Base-by-base conservation (phyloP, 306 rosid species). In the Acacia acuminata region DNA sequence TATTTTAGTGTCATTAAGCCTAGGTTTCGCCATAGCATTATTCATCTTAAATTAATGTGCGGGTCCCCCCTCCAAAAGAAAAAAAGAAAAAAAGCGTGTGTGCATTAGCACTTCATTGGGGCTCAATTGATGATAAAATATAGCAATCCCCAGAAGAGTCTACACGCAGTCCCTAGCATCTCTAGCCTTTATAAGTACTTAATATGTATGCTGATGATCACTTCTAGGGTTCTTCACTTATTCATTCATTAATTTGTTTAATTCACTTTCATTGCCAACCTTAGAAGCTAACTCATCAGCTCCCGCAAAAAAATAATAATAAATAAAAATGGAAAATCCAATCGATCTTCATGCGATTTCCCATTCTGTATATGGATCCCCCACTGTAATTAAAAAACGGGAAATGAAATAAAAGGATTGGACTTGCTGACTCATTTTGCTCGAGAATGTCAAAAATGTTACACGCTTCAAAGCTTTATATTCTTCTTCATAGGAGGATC, bases 121-220 rank as follows among this genome's bases (percentile, higher is more conserved):
- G 72, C 34, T 63, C 45, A 64, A 69, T 50, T 3, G 65, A 64
- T 47, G 53, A 55, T 47, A 48, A 48, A 48, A 48, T 38, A 76
- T 53, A 22, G 16, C 61, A 77, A 68, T 79, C 61, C 66, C 25
- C 74, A 47, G 6, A 25, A 76, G 65, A 61, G 75, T 48, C 79
- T 58, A 53, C 53, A 48, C 2, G n/a, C 22, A 19, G 60, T 53
- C n/a, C 27, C 65, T 84, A 69, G 70, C 82, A 14, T 30, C 5
- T 11, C 70, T 30, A 30, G 85, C 85, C 88, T 88, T 88, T 85
- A 80, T 53, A 77, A 67, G 79, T 84, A 84, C 74, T 87, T 71
- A 44, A 74, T 44, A 77, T 68, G 67, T 56, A 73, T 68, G 75
- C 71, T 56, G 65, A 12, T 13, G 38, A 17, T 64, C 70, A 30